Percentiles rank a stretch among this genome's conserved stretches.
These are phyloP conservation scores for Cladosporium sp. DNA, from an alignment of 2,329 filamentous ascomycete species.

Conservation along the genomic window DNA sequence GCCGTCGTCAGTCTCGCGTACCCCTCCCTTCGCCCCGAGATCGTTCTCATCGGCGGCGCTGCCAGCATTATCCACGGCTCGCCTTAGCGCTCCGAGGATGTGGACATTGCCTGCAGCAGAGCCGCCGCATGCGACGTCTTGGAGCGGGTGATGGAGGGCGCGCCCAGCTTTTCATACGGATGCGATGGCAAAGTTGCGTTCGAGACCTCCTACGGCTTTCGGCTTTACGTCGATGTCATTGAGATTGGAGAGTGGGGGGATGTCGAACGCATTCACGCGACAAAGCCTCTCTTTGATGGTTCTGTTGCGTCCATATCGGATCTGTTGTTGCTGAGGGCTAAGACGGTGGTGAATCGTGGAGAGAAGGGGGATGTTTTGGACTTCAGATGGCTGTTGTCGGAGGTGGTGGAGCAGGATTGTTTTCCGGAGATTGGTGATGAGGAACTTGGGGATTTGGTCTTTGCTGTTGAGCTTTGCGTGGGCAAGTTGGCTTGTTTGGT, in stretches of 20 bases:
- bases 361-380: constrained; percentile 16
- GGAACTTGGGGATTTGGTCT: constrained; percentile 25
- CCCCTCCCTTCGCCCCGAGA: constrained; percentile 13
- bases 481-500: constrained; percentile 4
- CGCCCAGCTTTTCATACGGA: constrained; percentile 8
- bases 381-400: constrained; percentile 16
- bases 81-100: constrained; percentile 15
- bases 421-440: constrained; percentile 7
- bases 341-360: constrained; percentile 19
- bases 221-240: constrained; percentile 17
- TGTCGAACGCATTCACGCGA: constrained; percentile 18
- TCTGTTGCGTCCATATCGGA: constrained; percentile 19
- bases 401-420: neutral
- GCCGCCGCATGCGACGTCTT: constrained; percentile 7
- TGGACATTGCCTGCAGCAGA: constrained; percentile 14
- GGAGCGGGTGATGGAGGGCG: constrained; percentile 7
- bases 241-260: constrained; percentile 13
- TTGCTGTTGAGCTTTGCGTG: constrained; percentile 31
- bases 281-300: constrained; percentile 14
- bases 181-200: constrained; percentile 20
- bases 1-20: constrained; percentile 15
- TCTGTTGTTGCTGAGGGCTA: constrained; percentile 13
- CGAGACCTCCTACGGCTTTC: constrained; percentile 20
- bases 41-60: constrained; percentile 16
- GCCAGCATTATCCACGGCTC: constrained; percentile 18